phyloP scores from a whole-genome alignment of 768 basidiomycete species.

The Leccinum incarnatum region DNA sequence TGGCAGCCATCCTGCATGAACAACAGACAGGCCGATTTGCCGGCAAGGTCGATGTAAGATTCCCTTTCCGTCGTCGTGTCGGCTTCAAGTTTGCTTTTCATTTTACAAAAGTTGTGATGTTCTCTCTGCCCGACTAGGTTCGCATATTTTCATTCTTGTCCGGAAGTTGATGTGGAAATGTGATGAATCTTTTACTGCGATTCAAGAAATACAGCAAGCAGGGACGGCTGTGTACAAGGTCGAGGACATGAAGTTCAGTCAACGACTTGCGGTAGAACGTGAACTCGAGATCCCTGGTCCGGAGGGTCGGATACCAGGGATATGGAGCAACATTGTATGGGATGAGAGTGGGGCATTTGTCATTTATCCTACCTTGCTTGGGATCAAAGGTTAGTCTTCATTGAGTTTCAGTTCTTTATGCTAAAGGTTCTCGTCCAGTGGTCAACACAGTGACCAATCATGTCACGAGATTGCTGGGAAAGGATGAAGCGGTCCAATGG shows the following conservation, averaged over 20 bases:
- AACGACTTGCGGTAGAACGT: slow-evolving; percentile 87
- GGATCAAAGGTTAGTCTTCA: slow-evolving; percentile 77
- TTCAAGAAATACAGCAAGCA: slow-evolving; percentile 99
- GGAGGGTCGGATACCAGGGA: slow-evolving; percentile 67
- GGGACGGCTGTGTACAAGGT: slow-evolving; percentile 89
- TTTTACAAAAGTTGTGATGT: slow-evolving; percentile 58
- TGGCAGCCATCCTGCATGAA: too few species aligned
- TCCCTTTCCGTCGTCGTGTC: too few species aligned
- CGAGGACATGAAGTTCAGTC: slow-evolving; percentile 99
- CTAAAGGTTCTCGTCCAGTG: slow-evolving; percentile 45
- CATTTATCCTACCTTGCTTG: slow-evolving; percentile 88
- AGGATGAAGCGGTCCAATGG: too few species aligned
- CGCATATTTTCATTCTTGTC: slow-evolving; percentile 90
- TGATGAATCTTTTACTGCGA: slow-evolving; percentile 89
- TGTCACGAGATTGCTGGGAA: too few species aligned
- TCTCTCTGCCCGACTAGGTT: slow-evolving; percentile 92
- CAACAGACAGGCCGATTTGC: too few species aligned
- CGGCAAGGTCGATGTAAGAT: too few species aligned
- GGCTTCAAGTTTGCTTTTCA: too few species aligned
- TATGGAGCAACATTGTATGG: slow-evolving; percentile 92
- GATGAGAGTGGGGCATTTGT: slow-evolving; percentile 96
- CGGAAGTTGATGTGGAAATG: slow-evolving; percentile 88
- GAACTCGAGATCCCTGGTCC: slow-evolving; percentile 84
- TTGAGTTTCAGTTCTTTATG: background rate
- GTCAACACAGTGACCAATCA: slow-evolving; percentile 94